Evolutionary conservation across 2,329 filamentous ascomycete species (phyloP), one percentile per base, ranked within the genome.

Genomic region (Stagonosporopsis rhizophila): DNA sequence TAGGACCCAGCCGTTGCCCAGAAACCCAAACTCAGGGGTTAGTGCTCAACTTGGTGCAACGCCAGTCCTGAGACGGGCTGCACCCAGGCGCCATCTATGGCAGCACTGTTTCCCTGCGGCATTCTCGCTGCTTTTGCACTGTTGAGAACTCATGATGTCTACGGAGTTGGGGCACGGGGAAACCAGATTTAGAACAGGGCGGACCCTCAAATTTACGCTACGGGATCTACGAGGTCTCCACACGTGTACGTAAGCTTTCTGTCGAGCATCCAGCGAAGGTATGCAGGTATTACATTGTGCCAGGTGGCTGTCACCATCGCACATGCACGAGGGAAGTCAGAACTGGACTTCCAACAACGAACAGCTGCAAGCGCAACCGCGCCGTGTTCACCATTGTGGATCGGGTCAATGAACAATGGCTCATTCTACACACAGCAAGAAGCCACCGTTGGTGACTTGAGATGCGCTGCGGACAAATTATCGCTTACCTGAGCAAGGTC

Each of bases 201-300:
- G 41, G 52, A 30, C 41, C 30, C 9, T 38, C 38, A 35, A 46
- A 56, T 52, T 52, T 56, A 44, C 42, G 9, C 44, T 56, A 56
- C 32, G n/a, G 32, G 53, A 44, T 51, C 47, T 47, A 47, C 53
- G 37, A 32, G 7, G 30, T 44, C 53, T 23, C 53, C 53, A 56
- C 53, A 45, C 19, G 37, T 42, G 37, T 47, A 48, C 44, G 53
- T 56, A 52, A 56, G 48, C 53, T 39, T 47, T 30, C 20, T 50
- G 47, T 39, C 42, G 42, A 42, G 37, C 41, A 41, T 25, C 40
- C 25, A 30, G 22, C 28, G 17, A 37, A 34, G 20, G 38, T 32
- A 39, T 44, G 23, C 47, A 39, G 38, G 25, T 39, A 52, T 47
- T 19, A 46, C 25, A 37, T 32, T 8, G 35, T 44, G 42, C 15